Evolutionary conservation across 2,329 filamentous ascomycete genomes (phyloP).

Genomic region (Diaporthe australafricana): DNA sequence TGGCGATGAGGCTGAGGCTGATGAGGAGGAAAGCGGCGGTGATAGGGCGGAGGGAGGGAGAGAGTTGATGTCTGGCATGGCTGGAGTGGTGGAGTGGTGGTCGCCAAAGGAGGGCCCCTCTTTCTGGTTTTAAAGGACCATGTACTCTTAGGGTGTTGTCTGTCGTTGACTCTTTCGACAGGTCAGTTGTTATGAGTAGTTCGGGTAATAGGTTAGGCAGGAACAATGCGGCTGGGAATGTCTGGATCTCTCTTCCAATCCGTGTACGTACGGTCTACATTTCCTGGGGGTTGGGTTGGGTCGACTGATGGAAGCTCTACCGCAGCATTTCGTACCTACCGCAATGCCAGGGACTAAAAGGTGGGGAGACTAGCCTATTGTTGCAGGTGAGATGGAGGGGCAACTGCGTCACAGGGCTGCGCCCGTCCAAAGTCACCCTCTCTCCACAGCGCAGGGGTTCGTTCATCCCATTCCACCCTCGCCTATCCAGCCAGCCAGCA

Average conservation of each 20-base stretch:
- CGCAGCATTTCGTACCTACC: neutral
- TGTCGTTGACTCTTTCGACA: neutral
- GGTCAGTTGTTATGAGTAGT: neutral
- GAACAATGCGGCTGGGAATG: neutral
- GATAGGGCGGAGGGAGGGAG: conserved; percentile 54
- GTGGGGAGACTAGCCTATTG: neutral
- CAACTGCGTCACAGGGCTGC: conserved; percentile 32
- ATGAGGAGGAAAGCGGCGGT: conserved; percentile 13
- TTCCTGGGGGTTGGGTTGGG: neutral
- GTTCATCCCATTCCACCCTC: neutral
- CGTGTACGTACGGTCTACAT: neutral
- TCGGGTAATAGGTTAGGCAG: conserved; percentile 1
- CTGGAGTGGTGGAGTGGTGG: conserved; percentile 12
- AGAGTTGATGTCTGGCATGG: conserved; percentile 67
- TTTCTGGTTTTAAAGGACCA: conserved; percentile 17
- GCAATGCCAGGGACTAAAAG: neutral
- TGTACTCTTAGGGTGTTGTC: neutral
- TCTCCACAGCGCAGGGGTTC: neutral
- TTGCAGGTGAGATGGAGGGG: conserved; percentile 29
- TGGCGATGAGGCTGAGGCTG: conserved; percentile 47
- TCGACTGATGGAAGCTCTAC: neutral
- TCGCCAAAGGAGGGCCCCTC: neutral
- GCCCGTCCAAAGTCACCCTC: conserved; percentile 5
- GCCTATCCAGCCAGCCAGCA: neutral
- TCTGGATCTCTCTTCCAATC: conserved; percentile 7